phyloP scores from a whole-genome alignment of 768 basidiomycete species.

The Rhodotorula diobovata region DNA sequence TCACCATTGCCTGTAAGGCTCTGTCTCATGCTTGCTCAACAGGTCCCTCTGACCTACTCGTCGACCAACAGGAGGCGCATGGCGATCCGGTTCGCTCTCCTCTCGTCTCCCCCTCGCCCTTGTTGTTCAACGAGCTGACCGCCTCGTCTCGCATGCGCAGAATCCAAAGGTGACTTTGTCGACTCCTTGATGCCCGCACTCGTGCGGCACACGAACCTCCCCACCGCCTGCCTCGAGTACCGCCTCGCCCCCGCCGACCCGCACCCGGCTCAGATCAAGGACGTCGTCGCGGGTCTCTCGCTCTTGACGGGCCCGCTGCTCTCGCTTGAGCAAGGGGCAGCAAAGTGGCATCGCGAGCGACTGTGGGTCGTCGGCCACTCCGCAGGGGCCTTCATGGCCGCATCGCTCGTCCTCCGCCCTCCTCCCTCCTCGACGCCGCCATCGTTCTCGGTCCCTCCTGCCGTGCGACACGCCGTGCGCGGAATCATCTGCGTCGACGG shows the following conservation, averaged over 20 bases:
- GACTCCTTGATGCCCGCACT: slow-evolving; percentile 17
- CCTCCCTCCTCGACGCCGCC: background rate
- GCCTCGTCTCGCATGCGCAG: background rate
- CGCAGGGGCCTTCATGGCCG: slow-evolving; percentile 35
- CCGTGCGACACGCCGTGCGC: slow-evolving; percentile 6
- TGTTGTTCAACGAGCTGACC: too few relatives aligned
- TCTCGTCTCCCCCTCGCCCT: background rate
- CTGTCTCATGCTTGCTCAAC: background rate
- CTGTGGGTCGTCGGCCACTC: slow-evolving; percentile 32
- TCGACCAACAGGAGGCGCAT: slow-evolving; percentile 23
- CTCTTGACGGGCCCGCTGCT: slow-evolving; percentile 17
- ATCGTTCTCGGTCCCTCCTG: slow-evolving; percentile 7
- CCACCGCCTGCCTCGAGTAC: slow-evolving; percentile 32
- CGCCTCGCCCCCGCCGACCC: slow-evolving; percentile 23
- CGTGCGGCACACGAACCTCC: slow-evolving; percentile 15
- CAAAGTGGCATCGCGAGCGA: slow-evolving; percentile 13
- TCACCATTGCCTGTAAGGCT: too few relatives aligned
- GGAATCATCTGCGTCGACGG: slow-evolving; percentile 40
- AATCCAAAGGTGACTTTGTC: slow-evolving; percentile 28
- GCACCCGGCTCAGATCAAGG: slow-evolving; percentile 27
- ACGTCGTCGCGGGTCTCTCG: slow-evolving; percentile 29
- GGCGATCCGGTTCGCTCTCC: slow-evolving; percentile 18
- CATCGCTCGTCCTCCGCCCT: slow-evolving; percentile 17
- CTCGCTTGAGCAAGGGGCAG: slow-evolving; percentile 1
- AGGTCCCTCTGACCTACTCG: background rate